A percentile compares a stretch with the other conserved stretches of the same genome.
These are phyloP conservation scores for Oryza nivara DNA, from an alignment of 176 grass and related monocot species.

Conservation along the genomic window DNA sequence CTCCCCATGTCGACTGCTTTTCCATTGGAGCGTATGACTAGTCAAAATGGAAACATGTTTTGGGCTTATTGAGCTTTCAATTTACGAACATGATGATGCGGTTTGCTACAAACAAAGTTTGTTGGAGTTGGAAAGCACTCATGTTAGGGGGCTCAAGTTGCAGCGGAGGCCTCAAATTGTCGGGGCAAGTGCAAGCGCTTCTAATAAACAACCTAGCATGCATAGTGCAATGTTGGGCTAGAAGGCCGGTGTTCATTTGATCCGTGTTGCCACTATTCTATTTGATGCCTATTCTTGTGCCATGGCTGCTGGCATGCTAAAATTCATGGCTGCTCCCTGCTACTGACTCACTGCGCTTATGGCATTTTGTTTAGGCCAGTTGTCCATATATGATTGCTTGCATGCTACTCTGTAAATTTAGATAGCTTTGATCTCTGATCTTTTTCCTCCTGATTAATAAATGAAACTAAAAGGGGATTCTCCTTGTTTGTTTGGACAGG, in stretches of 20 bases:
- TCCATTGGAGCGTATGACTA: not conserved
- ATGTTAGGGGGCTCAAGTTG: not conserved
- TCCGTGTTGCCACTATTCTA: no score
- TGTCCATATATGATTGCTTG: not conserved
- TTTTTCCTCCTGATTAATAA: not conserved
- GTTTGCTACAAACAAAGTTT: not conserved
- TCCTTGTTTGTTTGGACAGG: constrained; percentile 51
- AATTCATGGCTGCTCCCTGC: not conserved
- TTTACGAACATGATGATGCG: not conserved
- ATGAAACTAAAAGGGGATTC: constrained; percentile 3
- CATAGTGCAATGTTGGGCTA: constrained; percentile 9
- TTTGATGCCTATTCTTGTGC: not conserved
- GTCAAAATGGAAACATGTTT: not conserved
- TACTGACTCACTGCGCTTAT: not conserved
- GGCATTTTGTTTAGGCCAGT: not conserved
- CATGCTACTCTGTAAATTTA: not conserved
- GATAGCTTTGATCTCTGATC: not conserved
- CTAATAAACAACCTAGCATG: not conserved
- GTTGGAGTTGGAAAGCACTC: not conserved
- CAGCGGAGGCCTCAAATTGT: not conserved
- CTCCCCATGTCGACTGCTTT: not conserved
- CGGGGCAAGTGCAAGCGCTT: not conserved
- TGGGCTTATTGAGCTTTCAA: not conserved
- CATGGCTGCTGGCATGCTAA: not conserved
- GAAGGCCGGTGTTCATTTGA: not conserved